Percentiles rank a stretch among this genome's conserved stretches.
Evolutionary conservation across 163 green algal genomes (phyloP).

Genomic region (Volvox carteri): DNA sequence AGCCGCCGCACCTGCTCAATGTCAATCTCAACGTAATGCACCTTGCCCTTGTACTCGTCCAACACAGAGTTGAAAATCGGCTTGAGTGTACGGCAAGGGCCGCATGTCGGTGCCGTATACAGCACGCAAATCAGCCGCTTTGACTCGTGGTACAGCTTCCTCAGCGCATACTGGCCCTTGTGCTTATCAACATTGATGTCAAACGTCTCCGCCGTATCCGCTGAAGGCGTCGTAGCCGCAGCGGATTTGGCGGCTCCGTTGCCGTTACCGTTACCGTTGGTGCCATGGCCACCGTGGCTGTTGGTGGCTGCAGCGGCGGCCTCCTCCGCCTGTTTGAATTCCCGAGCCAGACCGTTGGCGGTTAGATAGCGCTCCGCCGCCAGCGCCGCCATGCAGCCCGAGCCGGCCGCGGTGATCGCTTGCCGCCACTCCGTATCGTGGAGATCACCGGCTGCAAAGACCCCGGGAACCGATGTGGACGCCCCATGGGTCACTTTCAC

Average conservation of each 20-base stretch:
- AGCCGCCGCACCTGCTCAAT: slow-evolving; percentile 58
- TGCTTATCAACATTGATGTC: slow-evolving; percentile 76
- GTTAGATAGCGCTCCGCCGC: slow-evolving; percentile 94
- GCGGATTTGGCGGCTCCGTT: neutral
- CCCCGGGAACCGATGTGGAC: slow-evolving; percentile 87
- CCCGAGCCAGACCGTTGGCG: slow-evolving; percentile 75
- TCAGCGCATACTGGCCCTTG: slow-evolving; percentile 93
- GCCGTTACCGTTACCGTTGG: neutral
- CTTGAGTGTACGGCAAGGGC: slow-evolving; percentile 96
- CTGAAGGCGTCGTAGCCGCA: neutral
- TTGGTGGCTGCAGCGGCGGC: slow-evolving; percentile 27
- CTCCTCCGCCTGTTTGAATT: slow-evolving; percentile 66
- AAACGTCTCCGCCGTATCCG: slow-evolving; percentile 69
- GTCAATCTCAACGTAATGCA: slow-evolving; percentile 98
- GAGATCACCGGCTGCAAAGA: slow-evolving; percentile 94
- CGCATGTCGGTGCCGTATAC: slow-evolving; percentile 96
- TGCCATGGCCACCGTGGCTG: slow-evolving; percentile 16
- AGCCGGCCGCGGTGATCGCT: slow-evolving; percentile 96
- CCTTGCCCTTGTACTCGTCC: slow-evolving; percentile 88
- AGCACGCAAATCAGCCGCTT: slow-evolving; percentile 90
- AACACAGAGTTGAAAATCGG: slow-evolving; percentile 95
- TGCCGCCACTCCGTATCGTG: slow-evolving; percentile 92
- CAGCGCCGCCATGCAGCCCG: slow-evolving; percentile 95
- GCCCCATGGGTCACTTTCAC: slow-evolving; percentile 80
- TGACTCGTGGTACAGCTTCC: slow-evolving; percentile 98